Evolutionary conservation across 495 filamentous ascomycete genomes (phyloP), one percentile per base, ranked within the genome.

Genomic region (Acidomyces sp.): DNA sequence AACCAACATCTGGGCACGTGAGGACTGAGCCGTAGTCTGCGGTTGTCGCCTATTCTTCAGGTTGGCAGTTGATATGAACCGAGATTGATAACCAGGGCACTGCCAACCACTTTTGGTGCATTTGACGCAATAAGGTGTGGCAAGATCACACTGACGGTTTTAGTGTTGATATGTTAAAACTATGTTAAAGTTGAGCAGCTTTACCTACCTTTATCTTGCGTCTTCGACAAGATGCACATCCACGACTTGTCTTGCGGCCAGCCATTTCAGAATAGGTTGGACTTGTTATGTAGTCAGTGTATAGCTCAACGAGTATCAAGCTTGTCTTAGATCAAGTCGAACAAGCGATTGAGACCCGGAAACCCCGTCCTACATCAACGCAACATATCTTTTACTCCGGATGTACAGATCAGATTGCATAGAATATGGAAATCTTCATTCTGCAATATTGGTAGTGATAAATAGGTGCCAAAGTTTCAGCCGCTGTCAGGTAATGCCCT

Each of bases 181-280:
- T 16, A 9, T 9, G 9, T 9, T 9, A 7, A 7, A 9, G 15
- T 34, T 12, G 13, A 3, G 19, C 19, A 12, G 36, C 24, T 26
- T 17, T 23, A 3, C 28, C 3, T 19, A 42, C 39, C 19, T 42
- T 42, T 6, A 42, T 31, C 18, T 42, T 42, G 12, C 39, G 39
- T 31, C 26, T 42, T 10, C 30, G 15, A 31, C 39, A 42, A 16
- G 30, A 24, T 4, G 39, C 11, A 20, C 39, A 42, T 3, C 39
- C 28, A 12, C 39, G 28, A 24, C 39, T 42, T 3, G 39, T 42
- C 19, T 34, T 17, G 18, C 39, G 33, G 28, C 30, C 30, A 2
- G 35, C 34, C 9, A 37, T 7, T n/a, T n/a, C n/a, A n/a, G n/a
- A n/a, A n/a, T n/a, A n/a, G n/a, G n/a, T n/a, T n/a, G n/a, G n/a